A percentile compares a stretch with the other conserved stretches of the same genome.
Conservation (phyloP, 139 green algal species). For the Chlorella sp. region DNA sequence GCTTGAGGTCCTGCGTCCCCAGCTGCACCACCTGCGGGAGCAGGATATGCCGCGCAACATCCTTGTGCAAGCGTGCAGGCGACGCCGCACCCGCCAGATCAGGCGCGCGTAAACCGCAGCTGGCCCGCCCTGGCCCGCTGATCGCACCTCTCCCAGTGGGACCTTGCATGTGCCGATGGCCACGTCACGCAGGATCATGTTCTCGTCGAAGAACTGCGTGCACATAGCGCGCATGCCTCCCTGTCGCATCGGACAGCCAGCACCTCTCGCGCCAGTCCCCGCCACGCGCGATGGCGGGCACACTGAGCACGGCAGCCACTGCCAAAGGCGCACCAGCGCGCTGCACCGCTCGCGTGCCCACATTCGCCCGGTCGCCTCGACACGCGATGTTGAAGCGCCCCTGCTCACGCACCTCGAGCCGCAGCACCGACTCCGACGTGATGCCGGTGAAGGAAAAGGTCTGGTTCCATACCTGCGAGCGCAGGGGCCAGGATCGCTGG, state of each 20-base stretch:
- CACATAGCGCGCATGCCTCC: too few relatives aligned
- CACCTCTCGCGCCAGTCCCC: too few relatives aligned
- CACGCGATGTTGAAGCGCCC: too few relatives aligned
- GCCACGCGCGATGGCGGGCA: too few relatives aligned
- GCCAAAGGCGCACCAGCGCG: background rate
- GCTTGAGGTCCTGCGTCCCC: slow-evolving; percentile 2
- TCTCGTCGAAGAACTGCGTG: slow-evolving; percentile 41
- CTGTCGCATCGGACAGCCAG: background rate
- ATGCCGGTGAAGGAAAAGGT: slow-evolving; percentile 28
- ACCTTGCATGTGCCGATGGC: slow-evolving; percentile 30
- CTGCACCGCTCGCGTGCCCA: background rate
- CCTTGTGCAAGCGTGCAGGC: too few relatives aligned
- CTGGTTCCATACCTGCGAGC: slow-evolving; percentile 26
- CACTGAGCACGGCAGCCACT: too few relatives aligned
- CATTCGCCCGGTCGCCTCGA: too few relatives aligned
- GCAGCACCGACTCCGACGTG: slow-evolving; percentile 13
- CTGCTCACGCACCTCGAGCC: slow-evolving; percentile 35
- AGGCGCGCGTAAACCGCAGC: too few relatives aligned
- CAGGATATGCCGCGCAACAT: too few relatives aligned
- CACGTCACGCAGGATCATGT: slow-evolving; percentile 30
- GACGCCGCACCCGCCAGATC: too few relatives aligned
- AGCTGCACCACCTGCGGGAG: background rate
- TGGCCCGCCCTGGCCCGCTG: too few relatives aligned
- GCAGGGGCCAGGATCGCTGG: background rate
- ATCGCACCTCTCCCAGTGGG: slow-evolving; percentile 5